These are phyloP conservation scores for Corymbia maculata DNA, from an alignment of 345 rosid genomes.

Conservation along the genomic window DNA sequence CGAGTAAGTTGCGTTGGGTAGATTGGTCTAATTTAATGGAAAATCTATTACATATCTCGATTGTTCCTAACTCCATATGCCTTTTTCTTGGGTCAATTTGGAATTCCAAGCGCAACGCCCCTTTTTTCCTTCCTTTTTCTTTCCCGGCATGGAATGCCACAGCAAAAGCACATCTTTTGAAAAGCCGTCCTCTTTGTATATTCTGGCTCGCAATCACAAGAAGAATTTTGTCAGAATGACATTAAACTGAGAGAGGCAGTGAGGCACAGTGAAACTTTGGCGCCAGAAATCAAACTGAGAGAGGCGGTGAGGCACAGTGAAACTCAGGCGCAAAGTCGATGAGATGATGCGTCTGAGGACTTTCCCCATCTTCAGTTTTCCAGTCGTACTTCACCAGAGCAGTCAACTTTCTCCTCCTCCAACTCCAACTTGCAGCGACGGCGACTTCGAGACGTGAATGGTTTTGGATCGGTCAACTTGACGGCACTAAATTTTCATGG, in stretches of 20 bases:
- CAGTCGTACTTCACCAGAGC: not conserved
- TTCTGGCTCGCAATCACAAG: not conserved
- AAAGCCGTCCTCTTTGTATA: not conserved
- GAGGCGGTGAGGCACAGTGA: no score
- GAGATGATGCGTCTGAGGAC: not conserved
- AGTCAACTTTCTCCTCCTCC: not conserved
- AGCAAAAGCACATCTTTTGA: not conserved
- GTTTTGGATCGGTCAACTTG: not conserved
- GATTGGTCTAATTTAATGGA: not conserved
- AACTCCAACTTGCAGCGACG: accelerated
- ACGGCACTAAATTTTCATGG: not conserved
- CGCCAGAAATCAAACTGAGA: no score
- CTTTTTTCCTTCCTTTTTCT: not conserved
- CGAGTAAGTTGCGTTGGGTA: not conserved
- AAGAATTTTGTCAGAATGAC: not conserved
- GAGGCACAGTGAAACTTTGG: no score
- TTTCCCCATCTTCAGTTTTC: not conserved
- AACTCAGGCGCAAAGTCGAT: not conserved
- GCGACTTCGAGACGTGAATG: not conserved
- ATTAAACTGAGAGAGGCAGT: not conserved
- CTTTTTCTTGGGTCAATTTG: not conserved
- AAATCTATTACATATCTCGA: not conserved
- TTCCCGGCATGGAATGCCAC: not conserved
- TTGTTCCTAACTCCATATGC: not conserved
- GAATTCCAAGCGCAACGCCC: not conserved